Evolutionary conservation across 2,329 filamentous ascomycete species (phyloP).

Genomic region (Drechslerella dactyloides): DNA sequence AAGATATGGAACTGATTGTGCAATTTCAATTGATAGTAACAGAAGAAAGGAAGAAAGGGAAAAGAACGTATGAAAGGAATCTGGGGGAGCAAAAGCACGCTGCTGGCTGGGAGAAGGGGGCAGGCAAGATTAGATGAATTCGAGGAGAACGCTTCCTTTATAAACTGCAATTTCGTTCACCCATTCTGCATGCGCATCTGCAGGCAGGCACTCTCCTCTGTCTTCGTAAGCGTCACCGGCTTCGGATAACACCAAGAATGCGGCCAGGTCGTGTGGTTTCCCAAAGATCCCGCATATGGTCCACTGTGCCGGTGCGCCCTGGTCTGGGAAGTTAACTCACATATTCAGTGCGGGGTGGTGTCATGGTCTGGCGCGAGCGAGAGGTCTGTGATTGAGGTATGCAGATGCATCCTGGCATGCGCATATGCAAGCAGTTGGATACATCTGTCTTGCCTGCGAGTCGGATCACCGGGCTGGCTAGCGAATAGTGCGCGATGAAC

Average conservation of each 20-base stretch:
- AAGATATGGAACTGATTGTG: not conserved
- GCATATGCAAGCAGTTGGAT: too few species aligned
- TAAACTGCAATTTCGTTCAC: too few species aligned
- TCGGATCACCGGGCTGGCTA: too few species aligned
- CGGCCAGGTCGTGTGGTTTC: not conserved
- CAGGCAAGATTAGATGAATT: too few species aligned
- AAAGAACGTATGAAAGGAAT: not conserved
- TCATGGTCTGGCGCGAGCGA: not conserved
- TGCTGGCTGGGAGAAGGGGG: too few species aligned
- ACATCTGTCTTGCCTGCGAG: too few species aligned
- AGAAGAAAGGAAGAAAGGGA: not conserved
- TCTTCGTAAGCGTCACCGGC: not conserved
- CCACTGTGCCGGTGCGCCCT: not conserved
- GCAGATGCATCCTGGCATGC: not conserved
- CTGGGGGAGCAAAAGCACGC: too few species aligned
- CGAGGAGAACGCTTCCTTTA: too few species aligned
- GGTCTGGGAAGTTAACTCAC: not conserved
- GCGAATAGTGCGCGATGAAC: too few species aligned
- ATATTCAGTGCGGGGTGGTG: not conserved
- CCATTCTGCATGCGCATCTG: too few species aligned
- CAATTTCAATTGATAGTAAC: not conserved
- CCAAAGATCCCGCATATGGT: not conserved
- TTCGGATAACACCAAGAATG: not conserved
- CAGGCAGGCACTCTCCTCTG: not conserved
- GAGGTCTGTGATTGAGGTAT: not conserved